phyloP scores from a whole-genome alignment of 805 yeast genomes.

The Yarrowia osloensis region DNA sequence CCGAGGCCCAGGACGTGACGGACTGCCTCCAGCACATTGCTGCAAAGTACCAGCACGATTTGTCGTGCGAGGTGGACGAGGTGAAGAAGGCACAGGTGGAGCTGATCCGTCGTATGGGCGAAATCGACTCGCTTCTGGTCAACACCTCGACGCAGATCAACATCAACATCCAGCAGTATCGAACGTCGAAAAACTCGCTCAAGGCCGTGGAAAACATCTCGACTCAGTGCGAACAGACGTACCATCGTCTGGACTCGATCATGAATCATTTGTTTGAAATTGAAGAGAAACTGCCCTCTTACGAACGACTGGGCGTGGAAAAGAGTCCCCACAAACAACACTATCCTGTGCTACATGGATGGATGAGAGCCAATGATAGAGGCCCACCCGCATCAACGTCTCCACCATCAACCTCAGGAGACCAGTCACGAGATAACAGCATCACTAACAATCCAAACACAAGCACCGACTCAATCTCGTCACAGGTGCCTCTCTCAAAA shows the following conservation, averaged over 20 bases:
- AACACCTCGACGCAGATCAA: constrained; percentile 31
- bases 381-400: not conserved
- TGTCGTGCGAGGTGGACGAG: constrained; percentile 34
- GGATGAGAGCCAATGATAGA: not conserved
- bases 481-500: not conserved
- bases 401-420: not conserved
- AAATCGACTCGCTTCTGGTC: constrained; percentile 34
- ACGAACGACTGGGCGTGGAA: constrained; percentile 45
- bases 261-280: constrained; percentile 32
- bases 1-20: constrained; percentile 13
- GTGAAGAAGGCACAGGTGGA: constrained; percentile 32
- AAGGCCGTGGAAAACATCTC: constrained; percentile 32
- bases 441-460: not conserved
- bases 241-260: not conserved
- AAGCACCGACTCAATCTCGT: not conserved
- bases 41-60: constrained; percentile 32
- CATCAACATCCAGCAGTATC: constrained; percentile 11
- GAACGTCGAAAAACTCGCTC: constrained; percentile 1
- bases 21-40: constrained; percentile 30
- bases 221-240: constrained; percentile 22
- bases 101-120: constrained; percentile 33
- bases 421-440: not conserved
- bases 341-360: constrained; percentile 47
- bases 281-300: constrained; percentile 45
- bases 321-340: constrained; percentile 48